Conservation (phyloP, 2,329 filamentous ascomycete genomes). For the Coleophoma eucalyptorum region DNA sequence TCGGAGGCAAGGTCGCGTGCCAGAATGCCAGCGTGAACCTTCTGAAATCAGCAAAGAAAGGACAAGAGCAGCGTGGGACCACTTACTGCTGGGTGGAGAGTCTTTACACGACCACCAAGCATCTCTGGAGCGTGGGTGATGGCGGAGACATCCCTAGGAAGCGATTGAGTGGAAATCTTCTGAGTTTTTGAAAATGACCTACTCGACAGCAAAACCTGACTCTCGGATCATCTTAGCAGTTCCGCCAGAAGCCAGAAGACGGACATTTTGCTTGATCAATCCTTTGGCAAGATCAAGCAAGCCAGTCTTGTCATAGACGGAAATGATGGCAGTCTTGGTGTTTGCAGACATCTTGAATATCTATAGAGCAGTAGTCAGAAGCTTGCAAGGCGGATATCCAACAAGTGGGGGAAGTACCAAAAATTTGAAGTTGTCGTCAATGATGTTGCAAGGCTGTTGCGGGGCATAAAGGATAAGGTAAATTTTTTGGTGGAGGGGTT, state of each 20-base stretch:
- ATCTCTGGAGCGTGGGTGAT: conserved; percentile 98
- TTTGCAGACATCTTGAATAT: neutral
- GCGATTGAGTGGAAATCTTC: neutral
- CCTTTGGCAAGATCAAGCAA: conserved; percentile 90
- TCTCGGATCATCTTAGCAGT: conserved; percentile 96
- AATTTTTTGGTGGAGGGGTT: no score
- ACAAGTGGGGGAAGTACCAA: no score
- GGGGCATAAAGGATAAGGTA: no score
- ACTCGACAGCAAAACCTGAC: conserved; percentile 93
- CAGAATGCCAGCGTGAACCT: conserved; percentile 69
- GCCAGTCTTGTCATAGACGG: conserved; percentile 98
- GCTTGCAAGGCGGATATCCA: no score
- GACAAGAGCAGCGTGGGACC: neutral
- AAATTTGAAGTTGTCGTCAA: no score
- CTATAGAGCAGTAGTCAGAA: no score
- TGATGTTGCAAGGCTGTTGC: no score
- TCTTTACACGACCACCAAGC: conserved; percentile 90
- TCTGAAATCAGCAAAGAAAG: neutral
- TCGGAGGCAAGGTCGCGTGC: conserved; percentile 92
- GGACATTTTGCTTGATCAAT: conserved; percentile 82
- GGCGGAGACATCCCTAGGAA: conserved; percentile 83
- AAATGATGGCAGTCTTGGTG: conserved; percentile 69
- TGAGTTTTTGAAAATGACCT: conserved; percentile 32
- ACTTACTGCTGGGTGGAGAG: conserved; percentile 89
- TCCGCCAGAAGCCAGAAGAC: conserved; percentile 89